These are phyloP conservation scores for Aegilops umbellulata DNA, from an alignment of 176 grass and related monocot genomes.

Conservation along the genomic window DNA sequence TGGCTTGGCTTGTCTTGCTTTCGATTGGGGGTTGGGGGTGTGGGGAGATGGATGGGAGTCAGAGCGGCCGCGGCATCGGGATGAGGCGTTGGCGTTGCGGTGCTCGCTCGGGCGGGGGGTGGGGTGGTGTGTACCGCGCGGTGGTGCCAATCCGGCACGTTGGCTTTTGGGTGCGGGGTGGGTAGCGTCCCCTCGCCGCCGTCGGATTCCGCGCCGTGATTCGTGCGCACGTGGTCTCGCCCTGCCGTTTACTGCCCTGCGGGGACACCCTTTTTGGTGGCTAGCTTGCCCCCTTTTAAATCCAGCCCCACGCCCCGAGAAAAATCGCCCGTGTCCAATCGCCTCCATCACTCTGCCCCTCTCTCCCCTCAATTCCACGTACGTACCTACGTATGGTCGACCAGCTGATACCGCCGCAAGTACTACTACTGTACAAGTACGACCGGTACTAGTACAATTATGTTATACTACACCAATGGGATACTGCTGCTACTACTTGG, in stretches of 20 bases:
- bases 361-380: neutral
- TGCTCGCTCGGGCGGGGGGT: neutral
- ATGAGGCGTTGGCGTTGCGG: neutral
- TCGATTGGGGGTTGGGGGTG: neutral
- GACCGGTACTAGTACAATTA: neutral
- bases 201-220: conserved; percentile 28
- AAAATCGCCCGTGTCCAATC: neutral
- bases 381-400: neutral
- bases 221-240: conserved; percentile 44
- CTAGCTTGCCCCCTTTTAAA: neutral
- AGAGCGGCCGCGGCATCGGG: conserved; percentile 26
- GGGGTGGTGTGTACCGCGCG: neutral
- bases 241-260: conserved; percentile 14
- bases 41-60: conserved; percentile 19
- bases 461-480: neutral
- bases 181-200: conserved; percentile 7
- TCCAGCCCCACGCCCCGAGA: neutral
- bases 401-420: neutral
- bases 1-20: neutral
- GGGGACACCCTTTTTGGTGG: conserved; percentile 5
- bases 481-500: neutral
- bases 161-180: conserved; percentile 21
- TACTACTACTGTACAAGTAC: neutral
- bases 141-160: conserved; percentile 38
- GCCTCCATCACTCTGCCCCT: neutral